phyloP scores from a whole-genome alignment of 2,329 filamentous ascomycete genomes.

The Cytospora piceae region DNA sequence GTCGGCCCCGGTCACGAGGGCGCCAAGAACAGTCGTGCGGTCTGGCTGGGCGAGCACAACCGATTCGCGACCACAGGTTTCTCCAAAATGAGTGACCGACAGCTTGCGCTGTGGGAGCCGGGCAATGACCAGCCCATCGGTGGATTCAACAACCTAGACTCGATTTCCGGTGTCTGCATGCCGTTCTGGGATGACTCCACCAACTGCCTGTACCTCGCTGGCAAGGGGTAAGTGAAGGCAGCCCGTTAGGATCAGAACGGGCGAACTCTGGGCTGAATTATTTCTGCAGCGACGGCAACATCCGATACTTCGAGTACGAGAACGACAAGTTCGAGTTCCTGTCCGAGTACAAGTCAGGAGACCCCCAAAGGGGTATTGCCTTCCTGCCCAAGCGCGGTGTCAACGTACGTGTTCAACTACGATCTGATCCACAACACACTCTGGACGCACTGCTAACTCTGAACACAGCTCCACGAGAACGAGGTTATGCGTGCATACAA shows the following conservation, averaged over 20 bases:
- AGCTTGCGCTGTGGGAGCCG: constrained; percentile 94
- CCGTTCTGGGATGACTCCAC: constrained; percentile 97
- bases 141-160: constrained; percentile 88
- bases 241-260: constrained; percentile 23
- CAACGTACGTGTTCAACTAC: constrained; percentile 61
- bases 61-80: constrained; percentile 95
- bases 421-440: neutral
- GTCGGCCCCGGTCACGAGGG: constrained; percentile 85
- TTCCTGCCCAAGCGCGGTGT: constrained; percentile 95
- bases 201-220: constrained; percentile 92
- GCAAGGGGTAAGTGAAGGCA: constrained; percentile 76
- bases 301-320: constrained; percentile 97
- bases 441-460: constrained; percentile 29
- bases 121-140: constrained; percentile 84
- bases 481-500: constrained; percentile 96
- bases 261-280: constrained; percentile 32
- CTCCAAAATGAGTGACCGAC: constrained; percentile 96
- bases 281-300: constrained; percentile 82
- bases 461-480: constrained; percentile 79
- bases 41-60: constrained; percentile 98
- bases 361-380: constrained; percentile 91
- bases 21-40: constrained; percentile 95
- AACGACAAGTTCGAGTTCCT: constrained; percentile 99
- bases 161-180: constrained; percentile 97
- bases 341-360: constrained; percentile 94